These are phyloP conservation scores for Bruguiera hainesii DNA, from an alignment of 441 rosid species.

Conservation along the genomic window DNA sequence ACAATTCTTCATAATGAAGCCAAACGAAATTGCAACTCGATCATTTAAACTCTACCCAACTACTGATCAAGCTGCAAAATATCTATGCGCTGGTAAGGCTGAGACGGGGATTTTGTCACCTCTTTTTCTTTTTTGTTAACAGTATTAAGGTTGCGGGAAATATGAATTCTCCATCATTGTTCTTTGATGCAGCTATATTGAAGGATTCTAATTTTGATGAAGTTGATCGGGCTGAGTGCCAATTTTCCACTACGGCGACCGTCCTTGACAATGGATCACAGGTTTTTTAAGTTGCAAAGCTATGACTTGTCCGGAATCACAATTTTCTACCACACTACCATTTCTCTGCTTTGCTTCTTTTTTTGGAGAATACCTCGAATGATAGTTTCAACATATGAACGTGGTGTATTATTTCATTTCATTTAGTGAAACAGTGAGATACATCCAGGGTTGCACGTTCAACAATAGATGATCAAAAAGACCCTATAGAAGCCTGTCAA, in stretches of 20 bases:
- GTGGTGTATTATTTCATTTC: too few species aligned
- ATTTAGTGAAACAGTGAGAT: too few species aligned
- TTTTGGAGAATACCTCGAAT: not conserved
- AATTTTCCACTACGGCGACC: conserved; percentile 80
- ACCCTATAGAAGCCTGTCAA: too few species aligned
- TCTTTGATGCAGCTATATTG: conserved; percentile 59
- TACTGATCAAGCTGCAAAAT: conserved; percentile 82
- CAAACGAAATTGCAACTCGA: conserved; percentile 49
- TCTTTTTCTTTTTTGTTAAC: not conserved
- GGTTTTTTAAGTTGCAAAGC: conserved; percentile 34
- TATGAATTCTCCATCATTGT: conserved; percentile 16
- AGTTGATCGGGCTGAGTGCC: conserved; percentile 92
- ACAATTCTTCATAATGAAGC: conserved; percentile 87
- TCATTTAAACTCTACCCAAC: conserved; percentile 74
- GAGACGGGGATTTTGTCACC: not conserved
- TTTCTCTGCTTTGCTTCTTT: not conserved
- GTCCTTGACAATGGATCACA: conserved; percentile 83
- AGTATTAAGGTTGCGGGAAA: not conserved
- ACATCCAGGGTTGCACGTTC: too few species aligned
- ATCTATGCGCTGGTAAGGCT: conserved; percentile 60
- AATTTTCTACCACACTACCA: not conserved
- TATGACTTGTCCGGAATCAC: not conserved
- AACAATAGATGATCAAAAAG: too few species aligned
- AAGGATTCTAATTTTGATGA: conserved; percentile 87
- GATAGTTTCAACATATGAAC: not conserved